Percentiles rank a stretch among this genome's conserved stretches.
Evolutionary conservation across 257 asterid genomes (phyloP).

Genomic region (Solanum peruvianum): DNA sequence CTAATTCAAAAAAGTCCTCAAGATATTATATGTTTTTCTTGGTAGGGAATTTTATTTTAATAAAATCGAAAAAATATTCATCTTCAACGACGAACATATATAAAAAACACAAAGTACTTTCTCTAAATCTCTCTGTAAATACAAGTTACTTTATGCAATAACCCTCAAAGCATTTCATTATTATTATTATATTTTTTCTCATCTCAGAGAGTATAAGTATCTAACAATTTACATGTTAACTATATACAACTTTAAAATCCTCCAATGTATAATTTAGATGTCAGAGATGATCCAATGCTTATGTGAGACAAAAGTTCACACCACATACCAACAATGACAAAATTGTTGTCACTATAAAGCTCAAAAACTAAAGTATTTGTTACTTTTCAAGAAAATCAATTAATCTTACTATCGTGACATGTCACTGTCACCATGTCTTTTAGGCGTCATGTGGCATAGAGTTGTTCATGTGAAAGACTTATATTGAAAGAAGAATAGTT

Average conservation of each 20-base stretch:
- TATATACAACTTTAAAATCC: too few relatives aligned
- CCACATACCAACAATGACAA: not conserved
- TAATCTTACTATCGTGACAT: not conserved
- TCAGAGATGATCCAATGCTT: not conserved
- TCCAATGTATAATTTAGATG: not conserved
- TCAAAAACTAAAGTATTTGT: not conserved
- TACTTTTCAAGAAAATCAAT: not conserved
- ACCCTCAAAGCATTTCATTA: not conserved
- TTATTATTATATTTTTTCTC: not conserved
- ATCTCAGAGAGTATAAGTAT: not conserved
- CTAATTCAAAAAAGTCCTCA: not conserved
- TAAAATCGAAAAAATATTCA: not conserved
- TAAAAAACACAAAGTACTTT: not conserved
- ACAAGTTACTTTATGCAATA: not conserved
- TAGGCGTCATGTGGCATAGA: too few relatives aligned
- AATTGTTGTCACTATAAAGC: not conserved
- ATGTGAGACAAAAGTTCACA: not conserved
- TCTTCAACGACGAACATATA: not conserved
- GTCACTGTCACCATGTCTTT: too few relatives aligned
- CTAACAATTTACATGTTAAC: not conserved
- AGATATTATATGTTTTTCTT: not conserved
- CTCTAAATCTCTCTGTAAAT: not conserved
- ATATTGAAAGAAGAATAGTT: too few relatives aligned
- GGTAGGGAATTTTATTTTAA: not conserved
- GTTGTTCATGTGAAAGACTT: too few relatives aligned